phyloP scores from a whole-genome alignment of 352 stramenopile genomes.

The Phytophthora tentaculata region DNA sequence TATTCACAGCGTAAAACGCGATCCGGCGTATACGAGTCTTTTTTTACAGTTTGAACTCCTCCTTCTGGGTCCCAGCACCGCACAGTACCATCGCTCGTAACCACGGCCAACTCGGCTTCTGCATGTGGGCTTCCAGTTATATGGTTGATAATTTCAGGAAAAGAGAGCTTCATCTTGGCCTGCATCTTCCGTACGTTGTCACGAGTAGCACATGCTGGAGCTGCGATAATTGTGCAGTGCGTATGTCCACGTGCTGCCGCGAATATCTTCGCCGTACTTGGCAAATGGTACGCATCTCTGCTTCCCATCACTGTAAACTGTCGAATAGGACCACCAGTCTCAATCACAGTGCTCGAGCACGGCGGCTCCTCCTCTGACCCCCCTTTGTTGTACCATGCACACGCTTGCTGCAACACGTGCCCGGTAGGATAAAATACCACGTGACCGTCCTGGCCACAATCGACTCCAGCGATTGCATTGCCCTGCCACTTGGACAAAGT shows the following conservation, averaged over 20 bases:
- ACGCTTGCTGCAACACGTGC: slow-evolving; percentile 69
- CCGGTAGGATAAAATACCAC: slow-evolving; percentile 75
- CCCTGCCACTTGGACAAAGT: slow-evolving; percentile 63
- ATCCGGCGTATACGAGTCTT: slow-evolving; percentile 33
- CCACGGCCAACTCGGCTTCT: slow-evolving; percentile 61
- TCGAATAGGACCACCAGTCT: slow-evolving; percentile 62
- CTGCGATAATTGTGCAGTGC: slow-evolving; percentile 47
- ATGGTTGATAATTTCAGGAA: slow-evolving; percentile 65
- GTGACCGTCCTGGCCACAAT: slow-evolving; percentile 39
- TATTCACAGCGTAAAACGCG: slow-evolving; percentile 74
- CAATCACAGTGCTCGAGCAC: slow-evolving; percentile 52
- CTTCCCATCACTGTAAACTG: slow-evolving; percentile 68
- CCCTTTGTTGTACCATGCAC: slow-evolving; percentile 51
- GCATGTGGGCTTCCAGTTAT: slow-evolving; percentile 68
- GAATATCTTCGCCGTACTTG: slow-evolving; percentile 35
- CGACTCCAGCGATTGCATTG: slow-evolving; percentile 62
- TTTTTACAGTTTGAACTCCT: slow-evolving; percentile 44
- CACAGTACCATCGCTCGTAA: slow-evolving; percentile 54
- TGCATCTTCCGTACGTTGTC: slow-evolving; percentile 38
- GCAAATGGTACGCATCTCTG: slow-evolving; percentile 46
- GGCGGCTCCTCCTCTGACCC: slow-evolving; percentile 15
- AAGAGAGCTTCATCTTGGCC: slow-evolving; percentile 55
- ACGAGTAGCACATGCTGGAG: slow-evolving; percentile 24
- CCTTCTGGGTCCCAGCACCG: slow-evolving; percentile 58
- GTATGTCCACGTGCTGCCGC: slow-evolving; percentile 52